Evolutionary conservation across 2,329 filamentous ascomycete species (phyloP), one percentile per base, ranked within the genome.

Genomic region (Sclerotinia sclerotiorum): DNA sequence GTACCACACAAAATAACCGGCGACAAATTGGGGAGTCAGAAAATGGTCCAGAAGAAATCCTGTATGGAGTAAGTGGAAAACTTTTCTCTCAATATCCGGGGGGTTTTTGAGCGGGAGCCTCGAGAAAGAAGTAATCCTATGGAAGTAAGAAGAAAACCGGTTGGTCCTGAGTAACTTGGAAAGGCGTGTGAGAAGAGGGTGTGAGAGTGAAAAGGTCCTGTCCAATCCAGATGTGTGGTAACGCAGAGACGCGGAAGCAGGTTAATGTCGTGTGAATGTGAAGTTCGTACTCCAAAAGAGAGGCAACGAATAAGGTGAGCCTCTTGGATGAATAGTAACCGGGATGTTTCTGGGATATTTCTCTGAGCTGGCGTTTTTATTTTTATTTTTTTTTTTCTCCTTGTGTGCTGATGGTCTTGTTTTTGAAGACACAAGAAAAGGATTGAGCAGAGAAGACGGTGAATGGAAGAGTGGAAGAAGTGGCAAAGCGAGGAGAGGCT

Each of bases 91-190:
- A 39, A 24, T 52, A 46, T 49, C 63, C 63, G 57, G 54, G 54
- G 52, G 68, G 69, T 27, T 44, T 55, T 44, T 46, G 48, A 42
- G 35, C 68, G 71, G 70, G 69, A 70, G 71, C 69, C 72, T 70
- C 69, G 71, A 72, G 72, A 73, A 42, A 73, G 66, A 75, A 75
- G 74, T 75, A 72, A 71, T 66, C 42, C 52, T 66, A 32, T 66
- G 63, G 63, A 48, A 57, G 52, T 46, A 39, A 58, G 55, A 48
- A 35, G 35, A 35, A 58, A 32, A 66, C 44, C 44, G 52, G 63
- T 66, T 66, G 63, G 63, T 74, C 70, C 71, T 68, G 65, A 63
- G 52, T 52, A 49, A 67, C 56, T 48, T 54, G 61, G 57, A 19
- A 21, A 42, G 15, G 51, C 35, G 65, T 44, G 24, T 51, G 27